Base-by-base conservation (phyloP, 106 monocot species). In the Dendrobium nobile region DNA sequence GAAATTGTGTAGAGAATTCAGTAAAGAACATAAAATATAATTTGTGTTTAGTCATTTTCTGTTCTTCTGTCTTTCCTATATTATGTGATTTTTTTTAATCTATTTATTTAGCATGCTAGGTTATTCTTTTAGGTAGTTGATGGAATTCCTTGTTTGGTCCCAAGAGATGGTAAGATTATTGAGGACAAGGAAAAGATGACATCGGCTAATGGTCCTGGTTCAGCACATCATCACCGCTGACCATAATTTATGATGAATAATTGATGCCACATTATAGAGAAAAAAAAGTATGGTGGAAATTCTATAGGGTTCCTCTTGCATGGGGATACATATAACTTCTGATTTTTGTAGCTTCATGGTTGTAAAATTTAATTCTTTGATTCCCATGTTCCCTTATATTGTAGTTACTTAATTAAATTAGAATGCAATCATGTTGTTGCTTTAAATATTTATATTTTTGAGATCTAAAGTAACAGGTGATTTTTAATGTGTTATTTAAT, bases 91-190 rank as follows among this genome's bases (percentile, higher is more conserved):
- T 41, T 4, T 70, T 70, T 70, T 17, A 4, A 37, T 70, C 37
- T 70, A 37, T 70, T 33, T 65, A 65, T 65, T 65, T 65, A 22
- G 24, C 64, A 65, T 65, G 64, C 64, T 8, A 65, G 64, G 26
- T 16, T 72, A 22, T 68, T 77, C 41, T 27, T 83, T 15, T 58
- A 95, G 92, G 84, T 95, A 48, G 81, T 86, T 7, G 85, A 96
- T 87, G 95, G 88, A 31, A 87, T 93, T 64, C 95, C 95, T 75
- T 88, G 79, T 78, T 84, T 93, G 82, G 82, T 89, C 20, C 95
- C 89, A 20, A 93, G 89, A 79, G 93, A 93, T 80, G 91, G 91
- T 17, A 90, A 91, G 65, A 75, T 96, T 58, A 80, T 96, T 16
- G 85, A 88, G 17, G 89, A 83, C 19, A 9, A 85, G 44, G 85